Base-by-base conservation (phyloP, 768 basidiomycete species). In the Floccularia luteovirens region DNA sequence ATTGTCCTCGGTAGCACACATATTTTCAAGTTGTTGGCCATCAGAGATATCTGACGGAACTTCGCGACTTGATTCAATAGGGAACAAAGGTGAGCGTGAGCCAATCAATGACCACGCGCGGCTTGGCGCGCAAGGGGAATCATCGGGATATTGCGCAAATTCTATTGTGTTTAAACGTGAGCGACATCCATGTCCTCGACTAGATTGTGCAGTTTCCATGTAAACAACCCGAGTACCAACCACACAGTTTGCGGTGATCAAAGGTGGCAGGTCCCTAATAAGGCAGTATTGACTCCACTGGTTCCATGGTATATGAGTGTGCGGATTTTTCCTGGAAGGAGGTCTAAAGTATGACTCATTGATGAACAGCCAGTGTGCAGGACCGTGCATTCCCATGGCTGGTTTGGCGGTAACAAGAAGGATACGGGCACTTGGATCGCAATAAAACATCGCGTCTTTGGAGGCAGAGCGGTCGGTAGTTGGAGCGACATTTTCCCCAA, bases 1-100 rank as follows among this genome's bases (percentile, higher is more conserved):
- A 41, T 78, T 77, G 45, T 82, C 79, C 52, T 80, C 79, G 8
- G 74, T 80, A 28, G 69, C 67, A 28, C 66, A 61, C 41, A 79
- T 58, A 53, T 67, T 70, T 24, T 76, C 70, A 39, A 79, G 64
- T 24, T 56, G 59, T 36, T 66, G 58, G 6, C 65, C 60, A 42
- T 70, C 63, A 2, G 71, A 67, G 12, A 70, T 73, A 39, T 62
- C 54, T 7, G 60, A 44, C 6, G 74, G 66, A 20, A 77, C 56
- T 7, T 63, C 63, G 37, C 69, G 69, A 46, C 53, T 52, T 32
- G 46, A 56, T 51, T 74, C 74, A 44, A 48, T 63, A 5, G 72
- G 69, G 16, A 63, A 56, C 30, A 72, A 57, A 16, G 51, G 51
- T 4, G 67, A 57, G 31, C 64, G 59, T 17, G 58, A 62, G 8